Percentiles rank a stretch among this genome's conserved stretches.
These are phyloP conservation scores for Mycena leptocephala DNA, from an alignment of 768 basidiomycete genomes.

Conservation along the genomic window DNA sequence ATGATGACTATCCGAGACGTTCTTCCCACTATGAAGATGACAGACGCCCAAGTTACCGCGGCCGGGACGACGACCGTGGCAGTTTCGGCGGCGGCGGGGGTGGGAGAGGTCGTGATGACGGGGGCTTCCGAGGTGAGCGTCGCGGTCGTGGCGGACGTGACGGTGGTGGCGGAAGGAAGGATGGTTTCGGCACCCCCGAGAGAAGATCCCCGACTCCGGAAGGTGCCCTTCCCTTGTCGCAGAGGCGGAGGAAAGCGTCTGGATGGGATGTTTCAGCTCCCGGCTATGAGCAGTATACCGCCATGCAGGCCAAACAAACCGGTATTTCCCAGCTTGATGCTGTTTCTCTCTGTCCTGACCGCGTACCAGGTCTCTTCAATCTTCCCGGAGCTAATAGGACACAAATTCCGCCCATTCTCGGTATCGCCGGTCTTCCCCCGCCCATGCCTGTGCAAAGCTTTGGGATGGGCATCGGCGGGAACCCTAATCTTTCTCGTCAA, in stretches of 20 bases:
- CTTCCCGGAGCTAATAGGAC: slow-evolving; percentile 95
- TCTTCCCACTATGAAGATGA: slow-evolving; percentile 64
- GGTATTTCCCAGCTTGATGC: slow-evolving; percentile 63
- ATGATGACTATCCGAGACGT: slow-evolving; percentile 62
- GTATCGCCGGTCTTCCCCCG: slow-evolving; percentile 86
- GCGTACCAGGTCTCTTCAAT: slow-evolving; percentile 87
- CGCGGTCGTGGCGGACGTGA: slow-evolving; percentile 50
- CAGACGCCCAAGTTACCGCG: slow-evolving; percentile 62
- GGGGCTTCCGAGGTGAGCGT: slow-evolving; percentile 57
- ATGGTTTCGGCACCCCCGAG: slow-evolving; percentile 80
- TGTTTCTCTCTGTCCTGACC: slow-evolving; percentile 22
- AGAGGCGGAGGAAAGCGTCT: slow-evolving; percentile 90
- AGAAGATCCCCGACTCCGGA: slow-evolving; percentile 93
- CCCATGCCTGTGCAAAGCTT: slow-evolving; percentile 90
- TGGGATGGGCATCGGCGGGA: slow-evolving; percentile 89
- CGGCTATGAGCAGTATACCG: slow-evolving; percentile 95
- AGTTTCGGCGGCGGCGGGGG: slow-evolving; percentile 30
- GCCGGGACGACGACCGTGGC: slow-evolving; percentile 61
- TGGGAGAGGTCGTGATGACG: slow-evolving; percentile 55
- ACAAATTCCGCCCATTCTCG: slow-evolving; percentile 87
- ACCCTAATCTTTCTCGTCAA: slow-evolving; percentile 93
- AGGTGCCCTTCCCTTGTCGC: slow-evolving; percentile 84
- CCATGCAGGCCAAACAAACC: slow-evolving; percentile 98
- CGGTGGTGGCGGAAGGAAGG: slow-evolving; percentile 62
- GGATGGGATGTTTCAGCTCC: slow-evolving; percentile 98